Percentiles rank a stretch among this genome's conserved stretches.
Evolutionary conservation across 1,284 basidiomycete species (phyloP).

Genomic region (Cryptococcus jaspeensis): DNA sequence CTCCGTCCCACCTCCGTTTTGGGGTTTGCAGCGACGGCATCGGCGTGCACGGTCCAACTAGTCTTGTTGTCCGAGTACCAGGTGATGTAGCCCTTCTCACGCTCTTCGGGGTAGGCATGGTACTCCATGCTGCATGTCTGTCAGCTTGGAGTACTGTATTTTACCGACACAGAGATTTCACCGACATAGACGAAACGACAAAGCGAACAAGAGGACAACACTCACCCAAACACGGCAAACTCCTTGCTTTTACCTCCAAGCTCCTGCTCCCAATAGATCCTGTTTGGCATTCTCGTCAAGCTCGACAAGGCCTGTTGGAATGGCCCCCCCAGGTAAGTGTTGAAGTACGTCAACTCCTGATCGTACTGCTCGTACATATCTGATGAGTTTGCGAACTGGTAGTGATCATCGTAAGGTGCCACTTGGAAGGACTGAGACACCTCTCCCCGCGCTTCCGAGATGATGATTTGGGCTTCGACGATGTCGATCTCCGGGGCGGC

Average conservation of each 20-base stretch:
- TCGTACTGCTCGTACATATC: conserved; percentile 45
- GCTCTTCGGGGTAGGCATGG: conserved; percentile 60
- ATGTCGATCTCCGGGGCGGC: conserved; percentile 67
- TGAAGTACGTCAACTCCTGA: conserved; percentile 60
- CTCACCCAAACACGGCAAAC: conserved; percentile 15
- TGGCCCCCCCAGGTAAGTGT: conserved; percentile 69
- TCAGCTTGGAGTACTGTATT: neutral
- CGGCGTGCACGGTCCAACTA: conserved; percentile 58
- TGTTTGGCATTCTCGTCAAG: conserved; percentile 58
- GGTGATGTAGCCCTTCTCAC: conserved; percentile 61
- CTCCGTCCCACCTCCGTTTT: conserved; percentile 60
- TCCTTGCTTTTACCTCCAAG: conserved; percentile 4
- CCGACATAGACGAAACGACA: too few relatives aligned
- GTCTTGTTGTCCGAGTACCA: conserved; percentile 63
- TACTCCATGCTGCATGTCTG: conserved; percentile 56
- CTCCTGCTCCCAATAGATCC: conserved; percentile 36
- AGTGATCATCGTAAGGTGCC: conserved; percentile 67
- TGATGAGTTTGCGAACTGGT: conserved; percentile 60
- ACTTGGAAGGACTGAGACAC: conserved; percentile 35
- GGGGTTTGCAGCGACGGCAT: conserved; percentile 60
- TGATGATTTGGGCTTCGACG: conserved; percentile 59
- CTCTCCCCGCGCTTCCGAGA: conserved; percentile 13
- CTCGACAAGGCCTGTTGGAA: conserved; percentile 75
- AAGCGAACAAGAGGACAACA: neutral
- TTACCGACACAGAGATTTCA: too few relatives aligned